Conservation (phyloP, 345 rosid species). For the Gossypium longicalyx region DNA sequence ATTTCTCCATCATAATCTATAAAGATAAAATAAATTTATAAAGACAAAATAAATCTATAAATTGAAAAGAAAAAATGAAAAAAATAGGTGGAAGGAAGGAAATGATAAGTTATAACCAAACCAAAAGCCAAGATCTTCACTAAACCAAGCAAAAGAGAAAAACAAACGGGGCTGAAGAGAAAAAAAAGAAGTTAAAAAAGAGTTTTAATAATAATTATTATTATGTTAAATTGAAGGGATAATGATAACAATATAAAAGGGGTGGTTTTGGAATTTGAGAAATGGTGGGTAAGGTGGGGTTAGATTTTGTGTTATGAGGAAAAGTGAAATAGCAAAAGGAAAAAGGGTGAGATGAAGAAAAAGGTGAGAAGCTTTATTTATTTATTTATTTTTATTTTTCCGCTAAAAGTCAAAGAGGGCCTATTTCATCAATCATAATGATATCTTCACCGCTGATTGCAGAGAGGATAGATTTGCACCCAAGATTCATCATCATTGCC, state of each 20-base stretch:
- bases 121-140: too few relatives aligned
- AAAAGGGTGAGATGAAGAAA: not conserved
- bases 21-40: too few relatives aligned
- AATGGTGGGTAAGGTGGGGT: constrained; percentile 44
- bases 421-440: constrained; percentile 64
- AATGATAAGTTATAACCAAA: too few relatives aligned
- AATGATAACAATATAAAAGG: constrained; percentile 35
- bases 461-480: constrained; percentile 68
- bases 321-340: constrained; percentile 18
- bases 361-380: constrained; percentile 52
- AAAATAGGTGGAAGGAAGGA: too few relatives aligned
- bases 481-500: constrained; percentile 90
- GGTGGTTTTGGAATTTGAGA: constrained; percentile 55
- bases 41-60: too few relatives aligned
- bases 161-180: too few relatives aligned
- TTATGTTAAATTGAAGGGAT: constrained; percentile 30
- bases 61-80: too few relatives aligned
- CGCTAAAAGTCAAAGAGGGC: constrained; percentile 64
- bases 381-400: not conserved
- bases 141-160: too few relatives aligned
- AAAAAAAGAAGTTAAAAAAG: too few relatives aligned
- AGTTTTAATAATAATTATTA: not conserved
- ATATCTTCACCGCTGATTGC: constrained; percentile 62
- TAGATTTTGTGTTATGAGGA: not conserved
- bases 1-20: too few relatives aligned